Evolutionary conservation across 208 protist genomes (phyloP).

Genomic region (Plasmodiophora brassicae): DNA sequence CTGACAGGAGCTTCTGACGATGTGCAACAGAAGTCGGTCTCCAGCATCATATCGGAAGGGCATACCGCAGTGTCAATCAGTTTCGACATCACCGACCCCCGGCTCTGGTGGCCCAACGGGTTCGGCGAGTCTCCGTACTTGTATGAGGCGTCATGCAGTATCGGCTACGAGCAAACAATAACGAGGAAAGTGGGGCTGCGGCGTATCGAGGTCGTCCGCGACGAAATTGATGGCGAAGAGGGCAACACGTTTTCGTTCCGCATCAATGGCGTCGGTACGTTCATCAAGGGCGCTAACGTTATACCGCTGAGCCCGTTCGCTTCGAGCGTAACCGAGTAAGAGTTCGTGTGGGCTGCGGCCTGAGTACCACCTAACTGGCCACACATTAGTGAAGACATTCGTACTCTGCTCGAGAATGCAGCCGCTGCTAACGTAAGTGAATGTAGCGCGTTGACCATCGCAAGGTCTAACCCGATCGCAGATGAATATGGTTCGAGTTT

Average conservation of each 20-base stretch:
- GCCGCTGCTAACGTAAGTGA: constrained; percentile 42
- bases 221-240: not conserved
- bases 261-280: constrained; percentile 58
- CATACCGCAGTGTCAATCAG: not conserved
- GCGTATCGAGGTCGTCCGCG: not conserved
- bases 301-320: constrained; percentile 62
- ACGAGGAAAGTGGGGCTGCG: constrained; percentile 6
- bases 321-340: constrained; percentile 35
- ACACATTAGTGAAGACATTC: not conserved
- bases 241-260: constrained; percentile 55
- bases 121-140: not conserved
- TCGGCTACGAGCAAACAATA: not conserved
- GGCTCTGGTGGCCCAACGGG: not conserved
- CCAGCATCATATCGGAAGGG: not conserved
- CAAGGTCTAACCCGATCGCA: too few relatives aligned
- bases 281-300: constrained; percentile 63
- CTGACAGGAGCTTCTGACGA: too few relatives aligned
- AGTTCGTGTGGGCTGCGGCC: too few relatives aligned
- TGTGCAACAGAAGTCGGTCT: too few relatives aligned
- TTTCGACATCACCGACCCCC: not conserved
- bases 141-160: not conserved
- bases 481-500: constrained; percentile 68
- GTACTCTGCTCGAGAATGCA: constrained; percentile 42
- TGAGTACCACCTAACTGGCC: not conserved
- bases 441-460: too few relatives aligned